Conservation (phyloP, 768 basidiomycete species). For the Mycena venus region DNA sequence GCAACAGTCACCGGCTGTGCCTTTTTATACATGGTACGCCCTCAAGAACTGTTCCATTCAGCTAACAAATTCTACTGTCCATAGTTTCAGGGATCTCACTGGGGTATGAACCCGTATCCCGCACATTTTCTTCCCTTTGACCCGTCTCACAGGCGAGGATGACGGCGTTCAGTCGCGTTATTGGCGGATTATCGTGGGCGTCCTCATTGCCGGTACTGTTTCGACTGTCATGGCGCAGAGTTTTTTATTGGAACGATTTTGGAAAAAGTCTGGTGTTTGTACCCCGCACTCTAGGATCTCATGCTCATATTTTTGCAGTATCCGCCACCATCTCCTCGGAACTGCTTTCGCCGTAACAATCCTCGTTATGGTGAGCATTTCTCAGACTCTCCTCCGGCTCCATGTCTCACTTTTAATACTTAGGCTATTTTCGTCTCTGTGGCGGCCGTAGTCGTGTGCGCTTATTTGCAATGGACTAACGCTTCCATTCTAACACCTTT, state of each 20-base stretch:
- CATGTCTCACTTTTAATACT: background rate
- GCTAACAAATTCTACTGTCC: background rate
- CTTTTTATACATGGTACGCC: slow-evolving; percentile 26
- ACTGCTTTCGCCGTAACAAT: slow-evolving; percentile 27
- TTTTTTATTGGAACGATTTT: slow-evolving; percentile 26
- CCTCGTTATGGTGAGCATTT: slow-evolving; percentile 10
- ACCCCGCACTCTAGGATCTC: background rate
- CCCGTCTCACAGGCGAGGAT: background rate
- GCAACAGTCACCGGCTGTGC: slow-evolving; percentile 9
- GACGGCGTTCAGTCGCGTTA: slow-evolving; percentile 21
- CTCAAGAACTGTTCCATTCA: background rate
- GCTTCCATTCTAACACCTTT: background rate
- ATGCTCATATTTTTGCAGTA: slow-evolving; percentile 5
- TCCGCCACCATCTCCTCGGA: slow-evolving; percentile 28
- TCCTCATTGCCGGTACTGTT: slow-evolving; percentile 12
- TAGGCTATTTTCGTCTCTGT: slow-evolving; percentile 22
- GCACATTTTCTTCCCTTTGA: background rate
- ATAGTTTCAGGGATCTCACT: slow-evolving; percentile 23
- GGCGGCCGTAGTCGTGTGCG: slow-evolving; percentile 21
- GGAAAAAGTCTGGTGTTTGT: slow-evolving; percentile 22
- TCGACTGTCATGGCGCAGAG: slow-evolving; percentile 1
- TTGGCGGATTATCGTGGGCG: slow-evolving; percentile 8
- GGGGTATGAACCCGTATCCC: background rate
- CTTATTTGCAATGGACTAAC: slow-evolving; percentile 26
- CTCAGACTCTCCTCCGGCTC: background rate